These are phyloP conservation scores for Scedosporium boydii DNA, from an alignment of 2,329 filamentous ascomycete genomes.

Conservation along the genomic window DNA sequence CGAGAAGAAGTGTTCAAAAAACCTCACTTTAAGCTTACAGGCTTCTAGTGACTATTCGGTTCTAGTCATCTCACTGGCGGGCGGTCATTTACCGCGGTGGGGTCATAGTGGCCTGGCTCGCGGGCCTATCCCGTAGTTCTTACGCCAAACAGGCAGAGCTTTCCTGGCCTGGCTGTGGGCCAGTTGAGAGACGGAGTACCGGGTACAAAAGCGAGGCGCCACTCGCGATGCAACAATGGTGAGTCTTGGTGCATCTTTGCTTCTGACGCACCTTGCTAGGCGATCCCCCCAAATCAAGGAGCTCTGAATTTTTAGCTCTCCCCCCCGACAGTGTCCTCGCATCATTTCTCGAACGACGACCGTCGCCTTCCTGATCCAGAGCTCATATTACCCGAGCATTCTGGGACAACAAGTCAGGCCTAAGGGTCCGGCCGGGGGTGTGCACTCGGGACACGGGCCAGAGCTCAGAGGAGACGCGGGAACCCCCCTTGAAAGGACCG, in stretches of 20 bases:
- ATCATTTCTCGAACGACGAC: background rate
- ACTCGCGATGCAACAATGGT: background rate
- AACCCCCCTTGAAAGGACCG: background rate
- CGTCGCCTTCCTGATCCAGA: background rate
- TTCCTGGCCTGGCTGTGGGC: background rate
- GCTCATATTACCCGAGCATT: background rate
- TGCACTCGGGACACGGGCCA: background rate
- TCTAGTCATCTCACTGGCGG: background rate
- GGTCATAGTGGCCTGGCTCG: background rate
- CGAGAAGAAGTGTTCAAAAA: background rate
- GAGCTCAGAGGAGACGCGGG: background rate
- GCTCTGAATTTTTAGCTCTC: background rate
- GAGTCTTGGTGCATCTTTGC: background rate
- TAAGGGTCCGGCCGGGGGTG: background rate
- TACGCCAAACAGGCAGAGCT: background rate
- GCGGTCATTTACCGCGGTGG: background rate
- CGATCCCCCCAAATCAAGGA: background rate
- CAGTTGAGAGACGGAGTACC: background rate
- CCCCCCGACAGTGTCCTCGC: background rate
- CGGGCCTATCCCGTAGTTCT: background rate
- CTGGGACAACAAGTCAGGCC: background rate
- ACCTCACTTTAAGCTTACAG: background rate
- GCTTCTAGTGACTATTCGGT: background rate
- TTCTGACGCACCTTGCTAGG: background rate
- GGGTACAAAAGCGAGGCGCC: background rate